Evolutionary conservation across 2,329 filamentous ascomycete species (phyloP).

Genomic region (Neocucurbitaria cava): DNA sequence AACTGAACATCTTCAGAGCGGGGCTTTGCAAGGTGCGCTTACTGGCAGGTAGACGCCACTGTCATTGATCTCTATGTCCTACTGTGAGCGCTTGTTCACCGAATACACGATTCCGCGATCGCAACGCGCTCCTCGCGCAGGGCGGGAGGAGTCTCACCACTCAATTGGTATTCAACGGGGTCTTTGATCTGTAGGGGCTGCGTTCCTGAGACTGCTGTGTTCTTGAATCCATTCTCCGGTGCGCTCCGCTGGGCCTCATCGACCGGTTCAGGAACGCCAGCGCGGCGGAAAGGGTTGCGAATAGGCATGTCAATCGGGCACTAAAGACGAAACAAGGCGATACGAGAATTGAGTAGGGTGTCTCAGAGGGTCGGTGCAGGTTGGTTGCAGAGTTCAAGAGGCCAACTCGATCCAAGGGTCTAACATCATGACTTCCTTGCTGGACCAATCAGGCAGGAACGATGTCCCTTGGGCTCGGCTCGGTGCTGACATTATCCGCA

Average conservation of each 20-base stretch:
- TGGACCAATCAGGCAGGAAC: constrained; percentile 26
- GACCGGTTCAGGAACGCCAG: constrained; percentile 39
- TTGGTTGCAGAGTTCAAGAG: constrained; percentile 19
- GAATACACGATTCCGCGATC: constrained; percentile 4
- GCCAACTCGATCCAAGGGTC: constrained; percentile 10
- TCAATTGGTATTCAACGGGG: constrained; percentile 60
- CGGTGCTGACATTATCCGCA: constrained; percentile 16
- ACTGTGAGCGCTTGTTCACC: constrained; percentile 33
- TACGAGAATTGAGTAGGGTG: constrained; percentile 24
- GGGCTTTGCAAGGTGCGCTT: constrained; percentile 47
- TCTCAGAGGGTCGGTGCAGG: constrained; percentile 21
- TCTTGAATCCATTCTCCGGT: constrained; percentile 43
- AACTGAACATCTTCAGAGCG: background rate
- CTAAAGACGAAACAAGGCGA: constrained; percentile 19
- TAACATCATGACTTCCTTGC: constrained; percentile 26
- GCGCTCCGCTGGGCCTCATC: constrained; percentile 42
- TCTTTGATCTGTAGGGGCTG: constrained; percentile 55
- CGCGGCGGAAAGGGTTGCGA: constrained; percentile 51
- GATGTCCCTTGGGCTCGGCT: constrained; percentile 11
- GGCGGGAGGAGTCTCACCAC: constrained; percentile 50
- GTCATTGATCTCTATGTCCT: constrained; percentile 82
- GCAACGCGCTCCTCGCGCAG: constrained; percentile 9
- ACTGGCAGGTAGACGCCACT: constrained; percentile 94
- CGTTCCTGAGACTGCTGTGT: constrained; percentile 43
- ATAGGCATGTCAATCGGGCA: constrained; percentile 45